Evolutionary conservation across 169 alveolate genomes (phyloP).

Genomic region (Plasmodium gonderi): DNA sequence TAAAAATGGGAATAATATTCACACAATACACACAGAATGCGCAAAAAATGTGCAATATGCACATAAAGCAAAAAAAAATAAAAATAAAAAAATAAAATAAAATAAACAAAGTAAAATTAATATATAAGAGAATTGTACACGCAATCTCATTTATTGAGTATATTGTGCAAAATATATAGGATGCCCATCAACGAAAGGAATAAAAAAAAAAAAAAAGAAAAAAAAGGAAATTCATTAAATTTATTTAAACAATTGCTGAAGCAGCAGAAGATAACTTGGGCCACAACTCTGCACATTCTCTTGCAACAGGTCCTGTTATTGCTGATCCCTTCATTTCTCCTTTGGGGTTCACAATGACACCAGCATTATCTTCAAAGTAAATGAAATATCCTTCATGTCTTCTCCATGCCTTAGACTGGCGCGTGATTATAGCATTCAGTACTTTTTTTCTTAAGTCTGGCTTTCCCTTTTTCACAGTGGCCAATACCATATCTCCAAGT

Average conservation of each 20-base stretch:
- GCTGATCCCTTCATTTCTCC: constrained; percentile 99
- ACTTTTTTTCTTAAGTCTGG: constrained; percentile 99
- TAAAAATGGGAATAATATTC: not conserved
- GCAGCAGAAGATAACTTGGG: constrained; percentile 99
- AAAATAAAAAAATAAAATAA: not conserved
- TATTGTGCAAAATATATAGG: not conserved
- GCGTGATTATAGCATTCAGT: constrained; percentile 97
- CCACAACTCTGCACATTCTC: constrained; percentile 99
- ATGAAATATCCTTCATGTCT: constrained; percentile 98
- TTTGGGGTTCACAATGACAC: constrained; percentile 98
- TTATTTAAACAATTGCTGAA: constrained; percentile 96
- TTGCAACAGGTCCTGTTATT: constrained; percentile 99
- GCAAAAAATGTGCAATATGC: no score
- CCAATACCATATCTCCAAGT: constrained; percentile 99
- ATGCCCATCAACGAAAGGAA: not conserved
- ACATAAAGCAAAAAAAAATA: no score
- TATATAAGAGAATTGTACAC: not conserved
- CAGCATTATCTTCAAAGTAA: constrained; percentile 99
- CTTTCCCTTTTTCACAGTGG: constrained; percentile 98
- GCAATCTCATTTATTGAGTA: not conserved
- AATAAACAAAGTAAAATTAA: not conserved
- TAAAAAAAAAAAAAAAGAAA: no score
- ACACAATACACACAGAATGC: not conserved
- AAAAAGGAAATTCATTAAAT: not conserved
- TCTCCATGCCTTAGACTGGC: constrained; percentile 99